Conservation (phyloP, 495 filamentous ascomycete species). For the Hypoxylon trugodes region DNA sequence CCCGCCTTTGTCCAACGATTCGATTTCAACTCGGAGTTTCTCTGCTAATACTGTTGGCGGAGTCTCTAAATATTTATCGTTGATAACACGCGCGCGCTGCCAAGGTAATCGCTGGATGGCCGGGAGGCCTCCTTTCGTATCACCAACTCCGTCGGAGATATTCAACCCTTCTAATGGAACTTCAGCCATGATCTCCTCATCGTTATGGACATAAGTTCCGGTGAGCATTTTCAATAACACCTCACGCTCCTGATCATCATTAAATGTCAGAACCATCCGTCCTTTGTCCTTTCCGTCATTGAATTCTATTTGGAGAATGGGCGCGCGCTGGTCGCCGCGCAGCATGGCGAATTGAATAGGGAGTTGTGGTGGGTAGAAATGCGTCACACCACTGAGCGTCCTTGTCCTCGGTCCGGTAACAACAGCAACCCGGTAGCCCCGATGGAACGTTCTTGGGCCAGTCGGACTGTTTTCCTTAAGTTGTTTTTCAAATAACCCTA, state of each 20-base stretch:
- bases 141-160: conserved; percentile 65
- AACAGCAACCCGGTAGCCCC: conserved; percentile 77
- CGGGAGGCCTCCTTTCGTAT: conserved; percentile 51
- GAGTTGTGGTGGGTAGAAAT: conserved; percentile 64
- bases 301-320: conserved; percentile 73
- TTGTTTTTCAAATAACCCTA: conserved; percentile 76
- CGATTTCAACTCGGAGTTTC: conserved; percentile 70
- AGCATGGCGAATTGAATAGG: conserved; percentile 78
- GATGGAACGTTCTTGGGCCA: conserved; percentile 72
- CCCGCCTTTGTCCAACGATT: conserved; percentile 66
- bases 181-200: conserved; percentile 70
- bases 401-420: conserved; percentile 79
- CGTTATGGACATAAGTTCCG: conserved; percentile 66
- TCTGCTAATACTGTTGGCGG: conserved; percentile 73
- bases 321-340: conserved; percentile 70
- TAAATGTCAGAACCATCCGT: conserved; percentile 77
- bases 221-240: conserved; percentile 72
- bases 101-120: conserved; percentile 57
- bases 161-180: conserved; percentile 67
- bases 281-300: conserved; percentile 69
- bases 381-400: conserved; percentile 74
- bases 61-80: conserved; percentile 56
- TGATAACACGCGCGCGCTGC: conserved; percentile 62
- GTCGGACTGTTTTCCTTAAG: conserved; percentile 69
- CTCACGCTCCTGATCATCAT: conserved; percentile 70